Conservation (phyloP, 805 yeast genomes). For the Candida montana region DNA sequence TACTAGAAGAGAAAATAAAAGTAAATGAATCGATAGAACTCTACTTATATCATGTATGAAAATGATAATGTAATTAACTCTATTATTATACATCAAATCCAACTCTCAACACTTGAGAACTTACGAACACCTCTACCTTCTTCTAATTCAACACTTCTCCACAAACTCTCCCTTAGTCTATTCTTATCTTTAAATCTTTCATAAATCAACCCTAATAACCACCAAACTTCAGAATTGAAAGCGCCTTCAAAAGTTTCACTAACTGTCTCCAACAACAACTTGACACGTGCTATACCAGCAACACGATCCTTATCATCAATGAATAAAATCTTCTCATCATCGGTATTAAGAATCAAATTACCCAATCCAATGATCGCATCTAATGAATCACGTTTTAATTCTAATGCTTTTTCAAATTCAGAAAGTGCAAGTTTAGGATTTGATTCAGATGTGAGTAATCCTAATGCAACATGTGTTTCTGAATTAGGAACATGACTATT, state of each 20-base stretch:
- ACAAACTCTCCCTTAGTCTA: constrained; percentile 43
- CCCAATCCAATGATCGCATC: constrained; percentile 18
- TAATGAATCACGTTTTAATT: constrained; percentile 9
- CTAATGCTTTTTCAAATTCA: constrained; percentile 51
- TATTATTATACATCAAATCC: neutral
- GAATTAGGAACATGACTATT: constrained; percentile 39
- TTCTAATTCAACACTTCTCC: constrained; percentile 62
- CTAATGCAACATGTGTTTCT: constrained; percentile 43
- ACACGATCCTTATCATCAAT: constrained; percentile 49
- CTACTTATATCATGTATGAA: no score
- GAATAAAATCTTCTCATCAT: constrained; percentile 28
- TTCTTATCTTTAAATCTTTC: constrained; percentile 51
- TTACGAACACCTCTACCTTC: constrained; percentile 33
- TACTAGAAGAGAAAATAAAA: no score
- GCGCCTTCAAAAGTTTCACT: constrained; percentile 37
- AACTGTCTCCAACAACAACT: constrained; percentile 34
- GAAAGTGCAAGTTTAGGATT: constrained; percentile 43
- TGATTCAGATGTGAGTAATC: constrained; percentile 31
- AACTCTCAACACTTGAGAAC: constrained; percentile 1
- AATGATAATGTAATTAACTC: no score
- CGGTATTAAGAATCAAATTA: constrained; percentile 13
- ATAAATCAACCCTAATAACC: constrained; percentile 57
- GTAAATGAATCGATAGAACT: no score
- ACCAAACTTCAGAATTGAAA: constrained; percentile 59
- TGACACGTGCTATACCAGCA: constrained; percentile 46